phyloP scores from a whole-genome alignment of 257 asterid species.

The Lantana camara region DNA sequence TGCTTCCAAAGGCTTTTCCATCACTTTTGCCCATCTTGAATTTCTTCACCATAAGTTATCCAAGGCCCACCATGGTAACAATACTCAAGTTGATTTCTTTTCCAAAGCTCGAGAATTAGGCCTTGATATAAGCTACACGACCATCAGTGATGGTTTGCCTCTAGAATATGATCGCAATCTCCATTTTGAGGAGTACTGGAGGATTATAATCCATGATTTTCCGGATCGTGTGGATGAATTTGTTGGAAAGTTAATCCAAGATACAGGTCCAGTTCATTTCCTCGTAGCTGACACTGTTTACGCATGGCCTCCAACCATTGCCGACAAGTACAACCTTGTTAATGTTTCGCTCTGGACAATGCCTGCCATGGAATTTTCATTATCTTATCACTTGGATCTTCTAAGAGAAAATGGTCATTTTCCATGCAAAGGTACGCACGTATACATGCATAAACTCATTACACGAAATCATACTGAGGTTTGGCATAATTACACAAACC shows the following conservation, averaged over 20 bases:
- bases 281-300: slow-evolving; percentile 51
- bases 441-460: too few relatives aligned
- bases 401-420: slow-evolving; percentile 43
- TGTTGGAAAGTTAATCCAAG: slow-evolving; percentile 34
- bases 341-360: slow-evolving; percentile 45
- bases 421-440: slow-evolving; percentile 41
- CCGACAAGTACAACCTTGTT: slow-evolving; percentile 43
- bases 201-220: slow-evolving; percentile 32
- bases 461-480: too few relatives aligned
- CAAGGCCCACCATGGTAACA: neutral
- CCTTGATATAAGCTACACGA: slow-evolving; percentile 49
- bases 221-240: slow-evolving; percentile 46
- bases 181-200: slow-evolving; percentile 32
- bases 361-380: slow-evolving; percentile 46
- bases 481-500: too few relatives aligned
- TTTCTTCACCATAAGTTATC: neutral
- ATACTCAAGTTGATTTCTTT: neutral
- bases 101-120: slow-evolving; percentile 35
- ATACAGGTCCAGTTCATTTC: slow-evolving; percentile 32
- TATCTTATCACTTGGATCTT: slow-evolving; percentile 47
- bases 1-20: neutral
- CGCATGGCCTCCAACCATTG: slow-evolving; percentile 45
- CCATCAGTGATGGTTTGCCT: slow-evolving; percentile 51
- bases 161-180: slow-evolving; percentile 43
- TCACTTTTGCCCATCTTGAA: neutral